Evolutionary conservation across 352 stramenopile species (phyloP).

Genomic region (Pythium rishiriense): DNA sequence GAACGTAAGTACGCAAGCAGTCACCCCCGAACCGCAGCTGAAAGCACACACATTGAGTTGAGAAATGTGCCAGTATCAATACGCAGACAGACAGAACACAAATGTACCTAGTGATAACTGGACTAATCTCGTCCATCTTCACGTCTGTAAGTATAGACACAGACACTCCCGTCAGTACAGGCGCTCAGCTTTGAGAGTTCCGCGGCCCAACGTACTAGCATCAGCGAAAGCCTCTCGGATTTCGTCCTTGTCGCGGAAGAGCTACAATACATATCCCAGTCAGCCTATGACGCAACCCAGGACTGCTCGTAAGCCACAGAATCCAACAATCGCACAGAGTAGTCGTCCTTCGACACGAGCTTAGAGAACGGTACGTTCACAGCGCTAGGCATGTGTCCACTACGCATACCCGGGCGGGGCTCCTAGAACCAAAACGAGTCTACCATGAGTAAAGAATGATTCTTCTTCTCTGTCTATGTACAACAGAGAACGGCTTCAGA

Average conservation of each 20-base stretch:
- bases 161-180: no score
- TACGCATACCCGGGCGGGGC: constrained; percentile 87
- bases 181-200: no score
- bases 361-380: constrained; percentile 91
- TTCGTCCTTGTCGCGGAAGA: constrained; percentile 74
- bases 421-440: constrained; percentile 53
- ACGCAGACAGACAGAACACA: neutral
- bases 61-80: neutral
- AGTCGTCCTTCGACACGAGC: constrained; percentile 84
- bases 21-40: constrained; percentile 78
- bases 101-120: constrained; percentile 69
- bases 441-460: neutral
- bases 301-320: neutral
- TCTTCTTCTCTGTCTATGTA: neutral
- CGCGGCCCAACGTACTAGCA: constrained; percentile 56
- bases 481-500: constrained; percentile 24
- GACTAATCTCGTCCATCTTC: constrained; percentile 53
- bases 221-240: constrained; percentile 79
- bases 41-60: neutral
- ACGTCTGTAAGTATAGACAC: constrained; percentile 33
- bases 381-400: constrained; percentile 91
- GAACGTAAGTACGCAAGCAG: constrained; percentile 62
- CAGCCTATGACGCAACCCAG: neutral
- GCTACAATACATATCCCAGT: constrained; percentile 26
- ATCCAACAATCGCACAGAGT: constrained; percentile 49